A percentile compares a stretch with the other conserved stretches of the same genome.
phyloP scores from a whole-genome alignment of 2,329 filamentous ascomycete genomes.

The Blastomyces silverae region DNA sequence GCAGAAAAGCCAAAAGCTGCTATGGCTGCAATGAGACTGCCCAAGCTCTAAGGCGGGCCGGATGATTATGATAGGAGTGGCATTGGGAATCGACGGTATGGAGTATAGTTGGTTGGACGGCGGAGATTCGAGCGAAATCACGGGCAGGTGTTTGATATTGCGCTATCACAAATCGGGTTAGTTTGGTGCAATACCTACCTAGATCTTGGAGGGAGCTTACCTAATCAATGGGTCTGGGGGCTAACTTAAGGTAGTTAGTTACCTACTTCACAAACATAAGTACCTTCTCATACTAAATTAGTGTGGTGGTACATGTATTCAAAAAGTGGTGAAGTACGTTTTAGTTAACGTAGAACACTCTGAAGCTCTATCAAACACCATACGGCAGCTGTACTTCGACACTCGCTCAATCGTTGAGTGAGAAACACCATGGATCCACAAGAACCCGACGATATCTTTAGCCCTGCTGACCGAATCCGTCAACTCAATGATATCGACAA shows the following conservation, averaged over 20 bases:
- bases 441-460: slow-evolving; percentile 46
- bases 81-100: background rate
- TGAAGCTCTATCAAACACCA: too few relatives aligned
- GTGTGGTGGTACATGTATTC: too few relatives aligned
- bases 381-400: background rate
- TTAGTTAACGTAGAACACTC: too few relatives aligned
- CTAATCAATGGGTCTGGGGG: background rate
- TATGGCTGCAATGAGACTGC: background rate
- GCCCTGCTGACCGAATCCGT: slow-evolving; percentile 67
- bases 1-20: background rate
- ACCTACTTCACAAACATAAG: too few relatives aligned
- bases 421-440: slow-evolving; percentile 21
- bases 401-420: background rate
- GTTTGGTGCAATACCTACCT: too few relatives aligned
- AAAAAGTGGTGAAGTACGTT: too few relatives aligned
- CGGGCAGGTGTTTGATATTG: background rate
- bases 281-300: too few relatives aligned
- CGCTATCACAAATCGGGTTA: slow-evolving; percentile 3
- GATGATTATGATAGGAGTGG: slow-evolving; percentile 1
- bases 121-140: background rate
- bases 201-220: background rate
- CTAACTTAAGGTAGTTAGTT: too few relatives aligned
- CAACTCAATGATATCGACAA: slow-evolving; percentile 75
- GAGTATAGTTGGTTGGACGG: background rate
- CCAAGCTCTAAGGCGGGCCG: background rate